Percentiles rank a stretch among this genome's conserved stretches.
These are phyloP conservation scores for Solanum rostratum DNA, from an alignment of 257 asterid species.

Conservation along the genomic window DNA sequence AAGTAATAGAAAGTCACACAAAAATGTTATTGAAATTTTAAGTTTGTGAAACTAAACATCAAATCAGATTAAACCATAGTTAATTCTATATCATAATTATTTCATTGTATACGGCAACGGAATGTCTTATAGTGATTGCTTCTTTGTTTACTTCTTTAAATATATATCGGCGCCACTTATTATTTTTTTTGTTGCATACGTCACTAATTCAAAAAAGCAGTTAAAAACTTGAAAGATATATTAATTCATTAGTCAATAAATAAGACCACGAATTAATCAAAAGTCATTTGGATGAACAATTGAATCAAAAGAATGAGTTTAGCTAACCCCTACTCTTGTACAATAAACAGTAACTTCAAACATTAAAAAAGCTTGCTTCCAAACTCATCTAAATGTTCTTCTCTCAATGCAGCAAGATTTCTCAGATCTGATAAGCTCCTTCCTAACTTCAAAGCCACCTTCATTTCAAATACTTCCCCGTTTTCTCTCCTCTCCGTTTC, in stretches of 20 bases:
- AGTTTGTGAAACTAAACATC: too few relatives aligned
- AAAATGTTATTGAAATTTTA: too few relatives aligned
- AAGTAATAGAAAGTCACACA: too few relatives aligned
- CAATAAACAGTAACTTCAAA: not conserved
- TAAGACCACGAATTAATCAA: not conserved
- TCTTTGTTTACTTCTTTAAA: not conserved
- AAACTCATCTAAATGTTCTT: slow-evolving; percentile 23
- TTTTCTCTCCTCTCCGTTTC: slow-evolving; percentile 44
- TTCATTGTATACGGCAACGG: too few relatives aligned
- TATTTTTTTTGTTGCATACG: not conserved
- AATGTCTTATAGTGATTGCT: not conserved
- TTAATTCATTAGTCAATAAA: not conserved
- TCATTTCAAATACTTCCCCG: slow-evolving; percentile 55
- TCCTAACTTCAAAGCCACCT: slow-evolving; percentile 59
- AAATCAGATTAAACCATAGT: too few relatives aligned
- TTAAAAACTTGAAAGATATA: not conserved
- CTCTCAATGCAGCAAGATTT: slow-evolving; percentile 21
- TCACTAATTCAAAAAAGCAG: not conserved
- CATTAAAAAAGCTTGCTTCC: slow-evolving; percentile 55
- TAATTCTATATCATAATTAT: too few relatives aligned
- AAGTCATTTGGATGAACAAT: not conserved
- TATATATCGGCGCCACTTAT: too few relatives aligned
- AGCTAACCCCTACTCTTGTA: not conserved
- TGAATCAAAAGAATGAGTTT: not conserved
- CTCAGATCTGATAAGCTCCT: slow-evolving; percentile 63